These are phyloP conservation scores for Vararia minispora DNA, from an alignment of 768 basidiomycete genomes.

Conservation along the genomic window DNA sequence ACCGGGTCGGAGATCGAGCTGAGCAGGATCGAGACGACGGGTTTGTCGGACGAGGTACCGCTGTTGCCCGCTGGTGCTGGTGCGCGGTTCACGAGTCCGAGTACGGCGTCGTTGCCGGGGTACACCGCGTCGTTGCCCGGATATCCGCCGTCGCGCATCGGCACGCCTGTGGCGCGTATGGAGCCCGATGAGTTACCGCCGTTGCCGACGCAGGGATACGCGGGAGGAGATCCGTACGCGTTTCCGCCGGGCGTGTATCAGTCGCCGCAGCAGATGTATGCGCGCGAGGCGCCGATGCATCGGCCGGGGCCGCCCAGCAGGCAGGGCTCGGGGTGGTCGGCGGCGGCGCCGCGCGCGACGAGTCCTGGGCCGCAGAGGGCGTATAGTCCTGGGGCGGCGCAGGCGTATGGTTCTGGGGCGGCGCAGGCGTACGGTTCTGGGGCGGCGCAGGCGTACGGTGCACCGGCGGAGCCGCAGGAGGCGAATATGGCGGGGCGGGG, in stretches of 20 bases:
- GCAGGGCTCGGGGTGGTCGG: slow-evolving; percentile 14
- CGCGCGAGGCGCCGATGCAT: slow-evolving; percentile 52
- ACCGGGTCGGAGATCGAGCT: slow-evolving; percentile 56
- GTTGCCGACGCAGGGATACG: too few species aligned
- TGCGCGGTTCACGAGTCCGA: slow-evolving; percentile 1
- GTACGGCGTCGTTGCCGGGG: slow-evolving; percentile 4
- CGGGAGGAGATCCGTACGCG: too few species aligned
- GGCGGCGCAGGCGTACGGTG: background rate
- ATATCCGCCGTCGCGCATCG: too few species aligned
- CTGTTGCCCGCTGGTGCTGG: slow-evolving; percentile 27
- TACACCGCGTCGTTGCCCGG: too few species aligned
- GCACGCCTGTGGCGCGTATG: too few species aligned
- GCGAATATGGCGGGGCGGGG: slow-evolving; percentile 6
- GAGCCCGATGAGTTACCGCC: too few species aligned
- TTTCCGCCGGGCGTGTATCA: too few species aligned
- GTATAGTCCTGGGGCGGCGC: background rate
- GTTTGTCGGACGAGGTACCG: slow-evolving; percentile 40
- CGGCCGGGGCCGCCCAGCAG: slow-evolving; percentile 32
- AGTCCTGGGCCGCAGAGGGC: background rate
- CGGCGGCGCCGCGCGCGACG: slow-evolving; percentile 12
- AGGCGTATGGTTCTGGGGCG: background rate
- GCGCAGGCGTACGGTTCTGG: background rate
- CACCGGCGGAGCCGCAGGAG: slow-evolving; percentile 1
- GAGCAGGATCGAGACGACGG: slow-evolving; percentile 36
- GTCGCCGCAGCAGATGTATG: slow-evolving; percentile 17